Conservation (phyloP, 1,284 basidiomycete genomes). For the Marasmius fiardii region DNA sequence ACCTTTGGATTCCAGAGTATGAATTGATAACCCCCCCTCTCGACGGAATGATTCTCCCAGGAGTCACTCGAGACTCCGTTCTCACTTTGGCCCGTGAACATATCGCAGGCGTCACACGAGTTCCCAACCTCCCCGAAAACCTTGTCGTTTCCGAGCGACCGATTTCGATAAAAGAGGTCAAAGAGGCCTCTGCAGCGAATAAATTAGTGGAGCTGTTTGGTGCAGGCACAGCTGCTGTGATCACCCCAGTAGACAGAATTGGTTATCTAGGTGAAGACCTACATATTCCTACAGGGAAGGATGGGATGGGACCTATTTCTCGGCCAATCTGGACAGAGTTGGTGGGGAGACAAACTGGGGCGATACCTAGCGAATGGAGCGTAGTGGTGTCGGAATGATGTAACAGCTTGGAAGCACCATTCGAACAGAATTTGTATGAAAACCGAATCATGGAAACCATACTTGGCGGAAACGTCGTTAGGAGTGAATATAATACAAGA, state of each 20-base stretch:
- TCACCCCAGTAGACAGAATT: constrained; percentile 80
- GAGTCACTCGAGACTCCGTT: constrained; percentile 93
- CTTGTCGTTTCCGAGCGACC: constrained; percentile 81
- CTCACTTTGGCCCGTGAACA: constrained; percentile 82
- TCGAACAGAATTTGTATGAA: no score
- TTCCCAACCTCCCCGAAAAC: constrained; percentile 65
- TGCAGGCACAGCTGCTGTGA: constrained; percentile 84
- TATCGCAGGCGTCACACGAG: constrained; percentile 47
- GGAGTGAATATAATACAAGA: no score
- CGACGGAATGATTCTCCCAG: constrained; percentile 94
- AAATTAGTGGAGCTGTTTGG: constrained; percentile 91
- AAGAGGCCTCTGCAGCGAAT: constrained; percentile 68
- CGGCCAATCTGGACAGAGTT: constrained; percentile 82
- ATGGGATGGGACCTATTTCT: constrained; percentile 87
- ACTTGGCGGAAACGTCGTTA: no score
- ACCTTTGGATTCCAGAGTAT: constrained; percentile 34
- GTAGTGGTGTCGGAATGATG: constrained; percentile 26
- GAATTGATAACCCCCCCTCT: constrained; percentile 92
- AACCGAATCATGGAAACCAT: no score
- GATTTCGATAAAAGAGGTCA: constrained; percentile 88
- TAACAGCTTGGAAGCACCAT: no score
- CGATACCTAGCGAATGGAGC: constrained; percentile 83
- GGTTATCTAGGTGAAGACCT: constrained; percentile 89
- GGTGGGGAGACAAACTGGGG: constrained; percentile 85
- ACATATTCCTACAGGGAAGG: constrained; percentile 79